Conservation (phyloP, 2,329 filamentous ascomycete genomes). For the Fusarium sororula region DNA sequence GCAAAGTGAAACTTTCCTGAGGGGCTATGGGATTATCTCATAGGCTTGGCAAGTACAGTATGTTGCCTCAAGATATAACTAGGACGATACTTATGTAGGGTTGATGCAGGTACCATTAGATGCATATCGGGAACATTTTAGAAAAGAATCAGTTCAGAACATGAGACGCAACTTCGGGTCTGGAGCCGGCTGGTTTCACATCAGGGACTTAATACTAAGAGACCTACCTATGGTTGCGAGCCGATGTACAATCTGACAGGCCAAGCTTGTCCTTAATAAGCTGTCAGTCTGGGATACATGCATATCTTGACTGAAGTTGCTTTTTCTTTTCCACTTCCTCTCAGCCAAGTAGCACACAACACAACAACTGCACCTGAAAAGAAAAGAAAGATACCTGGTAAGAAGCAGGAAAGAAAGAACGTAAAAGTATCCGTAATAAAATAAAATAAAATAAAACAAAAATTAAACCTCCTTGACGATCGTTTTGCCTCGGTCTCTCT, state of each 20-base stretch:
- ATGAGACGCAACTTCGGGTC: slow-evolving; percentile 14
- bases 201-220: not conserved
- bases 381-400: not conserved
- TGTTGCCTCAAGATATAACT: not conserved
- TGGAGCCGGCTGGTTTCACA: slow-evolving; percentile 18
- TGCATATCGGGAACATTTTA: slow-evolving; percentile 6
- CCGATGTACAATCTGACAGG: not conserved
- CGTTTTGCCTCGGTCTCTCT: not conserved
- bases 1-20: not conserved
- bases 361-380: not conserved
- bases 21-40: not conserved
- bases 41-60: not conserved
- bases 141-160: not conserved
- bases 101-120: slow-evolving; percentile 32
- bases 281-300: slow-evolving; percentile 14
- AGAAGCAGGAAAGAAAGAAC: not conserved
- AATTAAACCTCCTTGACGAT: not conserved
- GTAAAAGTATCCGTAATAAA: not conserved
- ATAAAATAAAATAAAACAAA: not conserved
- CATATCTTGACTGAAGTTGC: not conserved
- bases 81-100: slow-evolving; percentile 1
- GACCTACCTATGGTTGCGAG: not conserved
- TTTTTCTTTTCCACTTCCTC: not conserved
- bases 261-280: not conserved
- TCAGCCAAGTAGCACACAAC: not conserved